Evolutionary conservation across 177 flowering plant genomes (phyloP), one percentile per base, ranked within the genome.

Genomic region (Vitis hybrid): DNA sequence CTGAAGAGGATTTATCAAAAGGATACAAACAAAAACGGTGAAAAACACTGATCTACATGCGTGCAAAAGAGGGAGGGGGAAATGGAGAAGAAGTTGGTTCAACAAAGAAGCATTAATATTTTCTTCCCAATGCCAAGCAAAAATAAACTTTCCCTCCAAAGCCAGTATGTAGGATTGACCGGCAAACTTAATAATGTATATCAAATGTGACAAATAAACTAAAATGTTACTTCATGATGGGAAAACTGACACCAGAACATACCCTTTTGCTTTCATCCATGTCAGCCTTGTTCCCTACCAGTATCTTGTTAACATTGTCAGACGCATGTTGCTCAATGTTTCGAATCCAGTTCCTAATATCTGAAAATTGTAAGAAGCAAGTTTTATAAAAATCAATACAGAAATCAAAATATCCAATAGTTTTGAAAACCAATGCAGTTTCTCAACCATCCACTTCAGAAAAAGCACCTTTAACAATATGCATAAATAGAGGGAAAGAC

Each of bases 221-320:
- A 40, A 40, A 40, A 40, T 2, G 34, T 5, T 10, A 64, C 10
- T 65, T 15, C 56, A 23, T 5, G 45, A 65, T 10, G 52, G 30
- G 17, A 23, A 8, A 23, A 58, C 40, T 52, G 15, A 45, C 17
- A 58, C 56, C 3, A 59, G 51, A 72, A 52, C 70, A 55, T 82
- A 91, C 96, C 87, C 96, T 81, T 79, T 88, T 91, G 89, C 92
- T 88, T 72, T 86, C 91, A 74, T 88, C 91, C 91, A 88, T 88
- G 73, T 88, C 91, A 66, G 91, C 91, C 79, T 91, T 91, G 91
- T 91, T 91, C 8, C 96, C 96, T 60, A 91, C 96, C 72, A 91
- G 73, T 67, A 91, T 86, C 80, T 89, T 91, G 86, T 91, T 91
- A 57, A 91, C 96, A 80, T 88, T 89, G 74, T 91, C 89, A 65